A percentile compares a stretch with the other conserved stretches of the same genome.
Conservation (phyloP, 192 early-diverging fungal species). For the Rhizophagus sp. region DNA sequence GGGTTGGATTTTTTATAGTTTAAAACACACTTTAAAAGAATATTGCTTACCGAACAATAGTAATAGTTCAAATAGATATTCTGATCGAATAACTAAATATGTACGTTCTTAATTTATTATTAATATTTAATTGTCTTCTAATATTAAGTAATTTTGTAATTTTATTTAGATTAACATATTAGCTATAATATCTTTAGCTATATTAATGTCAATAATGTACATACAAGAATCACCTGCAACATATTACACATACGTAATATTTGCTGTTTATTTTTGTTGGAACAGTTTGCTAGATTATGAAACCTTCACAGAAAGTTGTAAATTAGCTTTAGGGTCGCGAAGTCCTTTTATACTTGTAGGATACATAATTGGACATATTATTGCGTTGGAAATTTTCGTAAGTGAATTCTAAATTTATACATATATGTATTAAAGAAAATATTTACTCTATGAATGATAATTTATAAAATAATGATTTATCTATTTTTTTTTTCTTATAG, state of each 20-base stretch:
- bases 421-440: neutral
- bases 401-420: slow-evolving; percentile 12
- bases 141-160: neutral
- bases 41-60: slow-evolving; percentile 47
- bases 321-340: slow-evolving; percentile 25
- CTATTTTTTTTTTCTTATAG: slow-evolving; percentile 35
- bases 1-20: slow-evolving; percentile 88
- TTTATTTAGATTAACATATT: slow-evolving; percentile 41
- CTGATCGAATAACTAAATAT: neutral
- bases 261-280: slow-evolving; percentile 88
- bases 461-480: neutral
- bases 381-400: slow-evolving; percentile 79
- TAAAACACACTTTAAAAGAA: slow-evolving; percentile 72
- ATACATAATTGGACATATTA: slow-evolving; percentile 56
- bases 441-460: neutral
- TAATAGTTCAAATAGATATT: neutral
- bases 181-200: slow-evolving; percentile 39
- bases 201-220: slow-evolving; percentile 63
- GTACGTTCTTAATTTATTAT: too few relatives aligned
- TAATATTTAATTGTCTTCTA: too few relatives aligned
- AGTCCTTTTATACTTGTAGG: slow-evolving; percentile 37
- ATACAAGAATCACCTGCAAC: slow-evolving; percentile 75
- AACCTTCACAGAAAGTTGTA: slow-evolving; percentile 34
- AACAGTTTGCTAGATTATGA: slow-evolving; percentile 48
- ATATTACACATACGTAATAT: slow-evolving; percentile 87